Evolutionary conservation across 106 monocot genomes (phyloP).

Genomic region (Apostasia ramifera): DNA sequence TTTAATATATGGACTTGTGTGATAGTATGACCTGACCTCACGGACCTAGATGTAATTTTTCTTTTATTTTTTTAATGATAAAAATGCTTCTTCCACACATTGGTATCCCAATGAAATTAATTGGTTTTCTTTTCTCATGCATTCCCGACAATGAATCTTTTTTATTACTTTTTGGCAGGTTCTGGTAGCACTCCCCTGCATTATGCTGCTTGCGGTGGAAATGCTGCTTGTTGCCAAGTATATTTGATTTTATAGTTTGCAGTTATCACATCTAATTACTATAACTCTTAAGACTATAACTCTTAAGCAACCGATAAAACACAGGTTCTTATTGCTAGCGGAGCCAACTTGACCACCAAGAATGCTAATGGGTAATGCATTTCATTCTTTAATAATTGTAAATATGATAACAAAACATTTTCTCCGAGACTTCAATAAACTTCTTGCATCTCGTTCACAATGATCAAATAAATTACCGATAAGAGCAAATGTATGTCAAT

Average conservation of each 20-base stretch:
- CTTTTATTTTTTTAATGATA: no score
- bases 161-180: conserved; percentile 31
- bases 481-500: no score
- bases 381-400: neutral
- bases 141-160: no score
- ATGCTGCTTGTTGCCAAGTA: conserved; percentile 83
- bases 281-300: neutral
- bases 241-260: conserved; percentile 3
- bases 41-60: no score
- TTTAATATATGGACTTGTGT: no score
- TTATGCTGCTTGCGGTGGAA: conserved; percentile 94
- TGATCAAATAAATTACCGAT: no score
- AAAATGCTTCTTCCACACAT: no score
- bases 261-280: neutral
- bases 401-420: neutral
- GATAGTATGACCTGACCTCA: no score
- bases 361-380: conserved; percentile 49
- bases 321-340: conserved; percentile 41
- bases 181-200: conserved; percentile 83
- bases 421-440: neutral
- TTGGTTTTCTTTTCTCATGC: no score
- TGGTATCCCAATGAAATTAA: no score
- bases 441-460: no score
- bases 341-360: conserved; percentile 40
- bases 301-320: neutral